Base-by-base conservation (phyloP, 495 filamentous ascomycete genomes). In the Podospora australis region DNA sequence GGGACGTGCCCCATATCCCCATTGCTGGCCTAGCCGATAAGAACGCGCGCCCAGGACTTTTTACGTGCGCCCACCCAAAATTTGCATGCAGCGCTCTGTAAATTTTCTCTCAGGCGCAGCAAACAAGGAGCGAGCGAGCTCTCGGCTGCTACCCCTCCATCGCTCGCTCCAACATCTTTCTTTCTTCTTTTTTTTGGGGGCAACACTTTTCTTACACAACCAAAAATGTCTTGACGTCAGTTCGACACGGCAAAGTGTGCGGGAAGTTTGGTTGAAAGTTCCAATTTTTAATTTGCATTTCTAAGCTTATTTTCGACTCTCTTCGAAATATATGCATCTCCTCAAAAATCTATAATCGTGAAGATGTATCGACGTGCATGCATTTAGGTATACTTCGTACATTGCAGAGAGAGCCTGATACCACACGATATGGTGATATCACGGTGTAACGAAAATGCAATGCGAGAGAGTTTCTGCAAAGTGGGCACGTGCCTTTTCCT, bases 1-100 rank as follows among this genome's bases (percentile, higher is more conserved):
- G 30, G 46, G 41, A 32, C 24, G 26, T 20, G 34, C 48, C 48
- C 56, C 34, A 48, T 49, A 20, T 47, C 38, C 28, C 20, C 30
- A 3, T 34, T 26, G 9, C 29, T 28, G 17, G 30, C 29, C 14
- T 43, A 43, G 40, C 40, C 40, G 40, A 43, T 43, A 25, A 24
- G 40, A 23, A 26, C 24, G 32, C 21, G 25, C 29, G 30, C 32
- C 39, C 38, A 43, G 47, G 11, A 3, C 17, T n/a, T 10, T 36
- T 10, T 36, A 16, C 26, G 13, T 42, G 16, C 40, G 40, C 24
- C 23, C 20, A 23, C 28, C n/a, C n/a, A n/a, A n/a, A n/a, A n/a
- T 43, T 23, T 23, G 21, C 39, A 24, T 28, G 19, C 19, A 20
- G 29, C 30, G 14, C 25, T 28, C 43, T 34, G 43, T 36, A 46